A percentile compares a stretch with the other conserved stretches of the same genome.
These are phyloP conservation scores for Angomonas deanei DNA, from an alignment of 208 protist species.

Conservation along the genomic window DNA sequence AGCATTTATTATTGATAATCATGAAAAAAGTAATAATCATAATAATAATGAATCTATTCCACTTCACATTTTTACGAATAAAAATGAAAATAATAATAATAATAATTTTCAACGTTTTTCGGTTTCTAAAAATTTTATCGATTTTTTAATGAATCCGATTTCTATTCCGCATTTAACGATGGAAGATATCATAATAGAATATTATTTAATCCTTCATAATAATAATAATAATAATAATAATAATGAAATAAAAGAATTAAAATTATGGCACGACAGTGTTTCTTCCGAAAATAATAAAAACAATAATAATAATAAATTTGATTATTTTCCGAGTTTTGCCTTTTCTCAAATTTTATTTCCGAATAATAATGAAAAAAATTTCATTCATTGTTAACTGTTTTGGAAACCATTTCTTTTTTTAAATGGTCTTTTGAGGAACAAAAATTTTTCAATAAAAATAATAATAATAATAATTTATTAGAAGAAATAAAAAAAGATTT, in stretches of 20 bases:
- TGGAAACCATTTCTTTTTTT: not conserved
- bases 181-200: too few species aligned
- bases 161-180: too few species aligned
- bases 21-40: too few species aligned
- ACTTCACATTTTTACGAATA: too few species aligned
- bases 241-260: not conserved
- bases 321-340: not conserved
- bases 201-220: too few species aligned
- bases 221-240: slow-evolving; percentile 1
- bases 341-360: not conserved
- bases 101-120: too few species aligned
- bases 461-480: not conserved
- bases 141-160: too few species aligned
- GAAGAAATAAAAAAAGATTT: not conserved
- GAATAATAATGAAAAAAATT: not conserved
- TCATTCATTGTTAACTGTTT: not conserved
- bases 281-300: not conserved
- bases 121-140: too few species aligned
- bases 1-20: too few species aligned
- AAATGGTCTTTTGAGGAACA: not conserved
- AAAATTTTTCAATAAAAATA: not conserved
- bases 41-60: too few species aligned
- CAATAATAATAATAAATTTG: not conserved
- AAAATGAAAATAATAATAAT: too few species aligned
- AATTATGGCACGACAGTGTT: not conserved